phyloP scores from a whole-genome alignment of 108 stramenopile species.

The Thalassiosira profunda region DNA sequence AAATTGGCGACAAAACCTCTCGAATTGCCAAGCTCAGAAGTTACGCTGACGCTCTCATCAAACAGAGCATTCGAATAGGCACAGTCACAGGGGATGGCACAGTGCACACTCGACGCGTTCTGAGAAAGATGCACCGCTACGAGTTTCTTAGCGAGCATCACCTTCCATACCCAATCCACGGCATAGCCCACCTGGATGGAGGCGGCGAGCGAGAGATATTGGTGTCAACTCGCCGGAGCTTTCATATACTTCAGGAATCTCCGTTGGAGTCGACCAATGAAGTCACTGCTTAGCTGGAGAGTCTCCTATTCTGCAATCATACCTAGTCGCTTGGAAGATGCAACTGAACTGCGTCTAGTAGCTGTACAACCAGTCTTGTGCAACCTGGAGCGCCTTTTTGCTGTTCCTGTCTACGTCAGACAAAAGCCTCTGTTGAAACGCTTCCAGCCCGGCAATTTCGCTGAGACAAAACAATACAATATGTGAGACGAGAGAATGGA shows the following conservation, averaged over 20 bases:
- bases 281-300: no score
- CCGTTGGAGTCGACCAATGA: no score
- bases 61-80: no score
- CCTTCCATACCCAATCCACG: conserved; percentile 41
- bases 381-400: conserved; percentile 2
- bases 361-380: background rate
- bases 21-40: conserved; percentile 18
- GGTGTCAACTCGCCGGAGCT: no score
- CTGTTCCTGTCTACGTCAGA: background rate
- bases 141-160: conserved; percentile 18
- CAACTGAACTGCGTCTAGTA: no score
- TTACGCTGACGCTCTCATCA: background rate
- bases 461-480: no score
- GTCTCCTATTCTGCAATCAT: no score
- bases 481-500: no score
- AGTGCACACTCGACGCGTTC: background rate
- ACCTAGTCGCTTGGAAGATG: no score
- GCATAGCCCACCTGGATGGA: no score
- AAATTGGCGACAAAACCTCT: background rate
- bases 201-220: no score
- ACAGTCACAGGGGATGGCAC: background rate
- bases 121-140: conserved; percentile 40
- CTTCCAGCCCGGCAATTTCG: conserved; percentile 3
- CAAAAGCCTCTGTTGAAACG: background rate
- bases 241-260: no score